Percentiles rank a stretch among this genome's conserved stretches.
phyloP scores from a whole-genome alignment of 176 grass and related monocot species.

The Bromus sterilis region DNA sequence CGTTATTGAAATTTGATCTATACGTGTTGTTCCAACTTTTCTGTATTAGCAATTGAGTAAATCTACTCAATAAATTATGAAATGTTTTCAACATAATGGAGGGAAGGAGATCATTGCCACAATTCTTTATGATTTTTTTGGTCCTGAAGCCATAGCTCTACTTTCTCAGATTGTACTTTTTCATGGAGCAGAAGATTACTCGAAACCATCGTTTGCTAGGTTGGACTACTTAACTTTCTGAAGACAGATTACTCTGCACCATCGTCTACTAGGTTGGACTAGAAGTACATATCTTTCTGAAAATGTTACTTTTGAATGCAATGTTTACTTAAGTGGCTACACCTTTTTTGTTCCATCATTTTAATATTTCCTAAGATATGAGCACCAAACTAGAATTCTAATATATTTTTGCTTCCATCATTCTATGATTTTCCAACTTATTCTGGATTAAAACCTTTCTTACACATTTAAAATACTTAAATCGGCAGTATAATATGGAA shows the following conservation, averaged over 20 bases:
- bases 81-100: conserved; percentile 82
- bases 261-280: too few species aligned
- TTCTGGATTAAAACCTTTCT: neutral
- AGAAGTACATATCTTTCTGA: too few species aligned
- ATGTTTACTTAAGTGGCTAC: neutral
- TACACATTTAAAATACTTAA: neutral
- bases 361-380: too few species aligned
- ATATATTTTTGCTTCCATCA: neutral
- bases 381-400: too few species aligned
- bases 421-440: neutral
- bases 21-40: neutral
- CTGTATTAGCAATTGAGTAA: neutral
- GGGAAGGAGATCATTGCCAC: conserved; percentile 54
- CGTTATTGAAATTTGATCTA: neutral
- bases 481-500: neutral
- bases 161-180: conserved; percentile 79
- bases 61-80: too few species aligned
- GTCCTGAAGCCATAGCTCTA: conserved; percentile 45
- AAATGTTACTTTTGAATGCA: neutral
- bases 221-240: conserved; percentile 21
- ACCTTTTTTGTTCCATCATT: too few species aligned
- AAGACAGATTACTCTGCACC: too few species aligned
- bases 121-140: conserved; percentile 54
- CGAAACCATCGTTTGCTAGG: conserved; percentile 89
- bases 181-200: conserved; percentile 86